Percentiles rank a stretch among this genome's conserved stretches.
These are phyloP conservation scores for Micromonas pusilla DNA, from an alignment of 139 green algal genomes.

Conservation along the genomic window DNA sequence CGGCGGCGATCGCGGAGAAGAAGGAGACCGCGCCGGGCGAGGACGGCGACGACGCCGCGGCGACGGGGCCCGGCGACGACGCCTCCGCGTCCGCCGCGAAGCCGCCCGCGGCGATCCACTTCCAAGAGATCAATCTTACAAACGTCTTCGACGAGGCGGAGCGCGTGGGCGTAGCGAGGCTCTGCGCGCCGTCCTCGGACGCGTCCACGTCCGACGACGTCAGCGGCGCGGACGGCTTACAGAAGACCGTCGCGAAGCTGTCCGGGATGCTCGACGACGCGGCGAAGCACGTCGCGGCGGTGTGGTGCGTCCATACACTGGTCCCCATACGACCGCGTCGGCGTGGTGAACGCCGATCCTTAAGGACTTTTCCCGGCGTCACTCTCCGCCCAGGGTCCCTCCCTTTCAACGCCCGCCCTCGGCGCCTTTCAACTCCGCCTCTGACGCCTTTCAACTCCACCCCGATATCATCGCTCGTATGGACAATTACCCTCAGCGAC, in stretches of 20 bases:
- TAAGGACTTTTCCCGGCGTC: too few relatives aligned
- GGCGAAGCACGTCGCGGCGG: conserved; percentile 21
- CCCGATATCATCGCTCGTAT: too few relatives aligned
- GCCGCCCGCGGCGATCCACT: neutral
- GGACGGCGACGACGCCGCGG: neutral
- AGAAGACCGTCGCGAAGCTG: conserved; percentile 16
- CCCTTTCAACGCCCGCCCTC: too few relatives aligned
- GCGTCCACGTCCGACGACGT: neutral
- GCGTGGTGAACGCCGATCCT: too few relatives aligned
- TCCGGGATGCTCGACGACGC: conserved; percentile 13
- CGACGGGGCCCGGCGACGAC: neutral
- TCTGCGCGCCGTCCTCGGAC: neutral
- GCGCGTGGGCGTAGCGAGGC: conserved; percentile 12
- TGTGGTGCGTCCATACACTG: too few relatives aligned
- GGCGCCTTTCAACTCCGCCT: too few relatives aligned
- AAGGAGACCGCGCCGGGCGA: neutral
- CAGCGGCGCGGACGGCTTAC: conserved; percentile 14
- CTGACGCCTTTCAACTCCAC: too few relatives aligned
- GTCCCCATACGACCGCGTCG: too few relatives aligned
- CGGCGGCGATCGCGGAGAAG: neutral
- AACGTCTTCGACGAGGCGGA: conserved; percentile 1
- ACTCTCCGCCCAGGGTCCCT: too few relatives aligned
- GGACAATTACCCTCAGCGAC: too few relatives aligned
- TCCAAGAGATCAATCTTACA: neutral
- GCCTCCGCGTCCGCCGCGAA: neutral